Evolutionary conservation across 2,329 filamentous ascomycete species (phyloP), one percentile per base, ranked within the genome.

Genomic region (Dactylellina sp.): DNA sequence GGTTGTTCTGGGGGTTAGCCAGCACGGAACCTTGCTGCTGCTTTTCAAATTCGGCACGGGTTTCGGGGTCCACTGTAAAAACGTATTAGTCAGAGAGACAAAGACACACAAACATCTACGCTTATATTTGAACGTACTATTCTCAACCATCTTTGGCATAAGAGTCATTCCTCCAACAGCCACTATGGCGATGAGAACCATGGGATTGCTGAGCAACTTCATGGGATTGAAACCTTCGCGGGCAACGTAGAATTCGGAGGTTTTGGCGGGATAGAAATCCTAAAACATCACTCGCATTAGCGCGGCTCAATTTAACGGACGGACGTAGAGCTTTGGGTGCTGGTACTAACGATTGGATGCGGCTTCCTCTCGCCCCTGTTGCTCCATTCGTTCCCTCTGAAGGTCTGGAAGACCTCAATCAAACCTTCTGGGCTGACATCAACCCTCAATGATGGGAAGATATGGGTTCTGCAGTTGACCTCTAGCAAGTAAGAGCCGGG

Each of bases 91-190:
- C 59, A 63, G 52, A 47, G 25, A 35, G 39, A 5, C 28, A 4
- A 32, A 5, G 9, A 46, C 28, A 44, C 32, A 52, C 20, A 50
- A 39, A 28, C 70, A 12, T 42, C 28, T 39, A 40, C n/a, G 7
- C 7, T 49, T 60, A 25, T 20, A 42, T 25, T 61, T 22, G 61
- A 35, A 86, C 92, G 76, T 87, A 97, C 93, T 97, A 80, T 95
- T 97, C 57, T 98, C 93, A 84, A 98, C 89, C 64, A 99, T 82
- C 82, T 97, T 95, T 12, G 95, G 95, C 91, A 98, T 92, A 77
- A 93, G 93, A 78, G 98, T 86, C 76, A 97, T 93, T 77, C 97
- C 84, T 3, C 84, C 89, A 84, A 97, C 88, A 75, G 89, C 92
- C 40, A 95, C 88, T 35, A 96, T 82, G 2, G 90, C 93, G 84